Evolutionary conservation across 768 basidiomycete species (phyloP).

Genomic region (Mycena amicta): DNA sequence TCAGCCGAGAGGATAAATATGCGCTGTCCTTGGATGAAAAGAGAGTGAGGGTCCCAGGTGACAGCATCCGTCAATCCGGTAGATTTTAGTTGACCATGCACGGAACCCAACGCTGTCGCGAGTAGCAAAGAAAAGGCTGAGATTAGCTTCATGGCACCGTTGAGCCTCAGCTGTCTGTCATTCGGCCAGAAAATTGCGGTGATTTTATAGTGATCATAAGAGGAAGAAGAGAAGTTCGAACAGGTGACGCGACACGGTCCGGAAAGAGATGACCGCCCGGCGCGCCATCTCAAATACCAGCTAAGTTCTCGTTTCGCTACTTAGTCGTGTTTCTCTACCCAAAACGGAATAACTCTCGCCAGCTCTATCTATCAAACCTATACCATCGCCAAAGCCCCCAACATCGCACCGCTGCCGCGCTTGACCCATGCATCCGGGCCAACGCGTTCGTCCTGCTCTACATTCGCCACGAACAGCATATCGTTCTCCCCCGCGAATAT

Average conservation of each 20-base stretch:
- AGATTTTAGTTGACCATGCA: too few species aligned
- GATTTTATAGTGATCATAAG: neutral
- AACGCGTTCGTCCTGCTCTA: constrained; percentile 41
- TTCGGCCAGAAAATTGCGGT: neutral
- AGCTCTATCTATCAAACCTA: too few species aligned
- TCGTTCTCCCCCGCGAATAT: constrained; percentile 64
- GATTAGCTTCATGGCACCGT: too few species aligned
- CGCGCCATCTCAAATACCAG: neutral
- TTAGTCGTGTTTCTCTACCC: neutral
- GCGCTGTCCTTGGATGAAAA: constrained; percentile 59
- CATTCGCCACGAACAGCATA: constrained; percentile 46
- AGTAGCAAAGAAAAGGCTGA: too few species aligned
- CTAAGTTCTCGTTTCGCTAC: neutral
- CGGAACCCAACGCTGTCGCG: too few species aligned
- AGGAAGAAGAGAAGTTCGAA: neutral
- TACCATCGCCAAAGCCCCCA: constrained; percentile 33
- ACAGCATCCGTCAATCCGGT: constrained; percentile 52
- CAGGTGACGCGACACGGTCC: neutral
- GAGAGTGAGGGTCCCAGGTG: constrained; percentile 62
- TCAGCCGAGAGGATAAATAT: constrained; percentile 64
- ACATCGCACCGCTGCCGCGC: constrained; percentile 50
- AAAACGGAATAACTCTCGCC: too few species aligned
- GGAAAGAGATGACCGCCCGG: neutral
- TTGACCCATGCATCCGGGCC: constrained; percentile 60
- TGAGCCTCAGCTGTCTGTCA: too few species aligned